Evolutionary conservation across 305 asterid species (phyloP), one percentile per base, ranked within the genome.

Genomic region (Andrographis paniculata): DNA sequence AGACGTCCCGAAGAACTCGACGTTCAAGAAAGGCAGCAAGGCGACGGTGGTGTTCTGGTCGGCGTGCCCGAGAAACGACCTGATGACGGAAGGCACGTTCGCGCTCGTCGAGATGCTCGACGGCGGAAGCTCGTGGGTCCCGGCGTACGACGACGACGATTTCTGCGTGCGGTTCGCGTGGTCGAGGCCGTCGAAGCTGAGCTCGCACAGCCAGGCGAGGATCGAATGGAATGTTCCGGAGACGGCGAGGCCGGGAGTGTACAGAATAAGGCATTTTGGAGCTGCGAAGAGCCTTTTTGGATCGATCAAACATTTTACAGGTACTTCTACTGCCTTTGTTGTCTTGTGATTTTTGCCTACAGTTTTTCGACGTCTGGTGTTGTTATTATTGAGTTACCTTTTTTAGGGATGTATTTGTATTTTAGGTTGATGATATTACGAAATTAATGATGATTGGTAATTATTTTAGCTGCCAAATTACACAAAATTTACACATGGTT

Each of bases 21-120:
- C 80, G 20, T 84, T 77, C 50, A 77, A 45, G 50, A 77, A 70
- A 57, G 96, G 95, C 30, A 67, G 53, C 65, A 78, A 65, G 0
- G 95, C 81, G 47, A 74, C 83, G 0, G 99, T 81, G 18, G 65
- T 62, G 61, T 91, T 91, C 75, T 74, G 76, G 82, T 83, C 99
- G 9, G 99, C 95, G 2, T 87, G 96, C 56, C 99, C 94, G 6
- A 69, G 99, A 49, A 91, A 91, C 17, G 99, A 91, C 63, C 94
- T 87, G 59, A 77, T 87, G 95, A 91, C 96, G 0, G 96, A 87
- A 71, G 99, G 99, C 55, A 91, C 99, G 20, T 91, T 91, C 53
- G 75, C 99, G 8, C 84, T 91, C 22, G 99, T 91, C 17, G 99
- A 91, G 75, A 65, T 75, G 42, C 78, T 83, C 42, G 73, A 69